phyloP scores from a whole-genome alignment of 305 asterid genomes.

The Solanum hybrid region DNA sequence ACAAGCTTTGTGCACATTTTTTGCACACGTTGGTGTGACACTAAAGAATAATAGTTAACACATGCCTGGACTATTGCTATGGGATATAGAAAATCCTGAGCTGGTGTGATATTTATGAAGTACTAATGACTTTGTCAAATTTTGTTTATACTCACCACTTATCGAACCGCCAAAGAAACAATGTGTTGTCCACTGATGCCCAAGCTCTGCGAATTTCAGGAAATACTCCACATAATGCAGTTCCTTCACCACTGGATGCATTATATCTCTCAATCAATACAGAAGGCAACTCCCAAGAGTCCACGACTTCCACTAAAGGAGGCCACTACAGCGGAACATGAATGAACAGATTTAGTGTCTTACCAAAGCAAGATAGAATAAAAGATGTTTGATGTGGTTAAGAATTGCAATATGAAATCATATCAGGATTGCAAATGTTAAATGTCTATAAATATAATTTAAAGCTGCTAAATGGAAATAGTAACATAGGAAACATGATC shows the following conservation, averaged over 20 bases:
- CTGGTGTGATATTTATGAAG: neutral
- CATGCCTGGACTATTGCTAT: neutral
- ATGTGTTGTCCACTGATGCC: conserved; percentile 96
- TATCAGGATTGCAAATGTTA: neutral
- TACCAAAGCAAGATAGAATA: neutral
- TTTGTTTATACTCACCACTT: conserved; percentile 58
- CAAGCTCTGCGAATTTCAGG: conserved; percentile 94
- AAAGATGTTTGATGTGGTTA: neutral
- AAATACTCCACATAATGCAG: conserved; percentile 93
- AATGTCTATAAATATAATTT: neutral
- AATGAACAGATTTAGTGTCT: conserved; percentile 7
- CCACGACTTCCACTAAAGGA: conserved; percentile 81
- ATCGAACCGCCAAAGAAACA: conserved; percentile 94
- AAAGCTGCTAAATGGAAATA: neutral
- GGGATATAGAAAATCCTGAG: neutral
- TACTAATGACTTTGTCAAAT: neutral
- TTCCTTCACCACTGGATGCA: conserved; percentile 96
- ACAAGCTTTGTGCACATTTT: neutral
- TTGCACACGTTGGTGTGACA: neutral
- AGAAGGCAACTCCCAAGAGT: conserved; percentile 94
- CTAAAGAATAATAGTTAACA: neutral
- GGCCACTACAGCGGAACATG: conserved; percentile 74
- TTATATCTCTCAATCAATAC: conserved; percentile 81
- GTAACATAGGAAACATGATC: neutral
- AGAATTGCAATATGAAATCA: neutral